A percentile compares a stretch with the other conserved stretches of the same genome.
These are phyloP conservation scores for Castanospermum australe DNA, from an alignment of 306 rosid genomes.

Conservation along the genomic window DNA sequence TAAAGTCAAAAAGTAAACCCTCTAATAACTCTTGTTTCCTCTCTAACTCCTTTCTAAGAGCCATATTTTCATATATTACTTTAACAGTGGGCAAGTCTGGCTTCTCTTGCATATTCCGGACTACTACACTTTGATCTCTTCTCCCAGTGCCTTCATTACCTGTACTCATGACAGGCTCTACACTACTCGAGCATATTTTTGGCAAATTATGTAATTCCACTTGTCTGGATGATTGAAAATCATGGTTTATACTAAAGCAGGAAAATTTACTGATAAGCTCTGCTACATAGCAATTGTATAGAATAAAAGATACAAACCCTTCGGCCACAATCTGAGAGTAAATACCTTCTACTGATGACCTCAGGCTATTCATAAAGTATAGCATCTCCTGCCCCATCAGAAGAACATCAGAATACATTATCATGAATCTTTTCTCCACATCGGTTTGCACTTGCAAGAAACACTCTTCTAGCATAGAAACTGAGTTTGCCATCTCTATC, in stretches of 20 bases:
- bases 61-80: constrained; percentile 48
- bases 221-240: constrained; percentile 24
- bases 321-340: constrained; percentile 48
- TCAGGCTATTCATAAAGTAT: constrained; percentile 40
- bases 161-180: constrained; percentile 21
- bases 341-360: constrained; percentile 61
- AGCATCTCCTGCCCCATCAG: constrained; percentile 51
- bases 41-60: constrained; percentile 66
- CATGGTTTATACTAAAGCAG: constrained; percentile 26
- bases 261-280: constrained; percentile 37
- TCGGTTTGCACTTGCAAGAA: constrained; percentile 64
- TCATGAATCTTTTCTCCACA: constrained; percentile 52
- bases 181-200: constrained; percentile 29
- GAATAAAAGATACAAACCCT: constrained; percentile 52
- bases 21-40: constrained; percentile 79
- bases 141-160: constrained; percentile 21
- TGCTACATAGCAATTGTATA: constrained; percentile 50
- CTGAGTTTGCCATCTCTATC: constrained; percentile 56
- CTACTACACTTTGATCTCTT: constrained; percentile 26
- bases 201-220: constrained; percentile 35
- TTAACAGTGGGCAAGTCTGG: constrained; percentile 40
- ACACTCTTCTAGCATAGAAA: constrained; percentile 61
- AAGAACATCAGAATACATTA: constrained; percentile 49
- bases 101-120: constrained; percentile 40
- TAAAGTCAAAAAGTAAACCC: constrained; percentile 88